phyloP scores from a whole-genome alignment of 371 early-diverging fungal species.

The Mortierella sp. region DNA sequence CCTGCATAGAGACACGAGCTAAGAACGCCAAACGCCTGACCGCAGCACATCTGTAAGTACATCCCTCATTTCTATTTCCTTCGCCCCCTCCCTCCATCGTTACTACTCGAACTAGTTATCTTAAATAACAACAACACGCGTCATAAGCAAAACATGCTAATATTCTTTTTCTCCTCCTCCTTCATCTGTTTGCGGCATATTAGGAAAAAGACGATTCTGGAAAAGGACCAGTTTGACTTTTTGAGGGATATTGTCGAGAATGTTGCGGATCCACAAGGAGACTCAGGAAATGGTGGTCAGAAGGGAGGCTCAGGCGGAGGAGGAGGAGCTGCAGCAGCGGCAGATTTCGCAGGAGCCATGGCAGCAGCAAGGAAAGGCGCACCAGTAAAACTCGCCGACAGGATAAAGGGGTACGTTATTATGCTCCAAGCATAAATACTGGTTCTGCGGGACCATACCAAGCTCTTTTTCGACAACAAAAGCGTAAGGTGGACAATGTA shows the following conservation, averaged over 20 bases:
- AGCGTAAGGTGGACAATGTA: too few relatives aligned
- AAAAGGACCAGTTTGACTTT: conserved; percentile 94
- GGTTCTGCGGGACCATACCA: neutral
- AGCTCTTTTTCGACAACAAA: too few relatives aligned
- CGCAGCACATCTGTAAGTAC: conserved; percentile 85
- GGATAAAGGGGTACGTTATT: conserved; percentile 22
- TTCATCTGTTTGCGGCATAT: neutral
- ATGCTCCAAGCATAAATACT: neutral
- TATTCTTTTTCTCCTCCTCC: neutral
- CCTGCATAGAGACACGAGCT: conserved; percentile 85
- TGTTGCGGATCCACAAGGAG: conserved; percentile 82
- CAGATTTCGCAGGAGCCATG: conserved; percentile 45
- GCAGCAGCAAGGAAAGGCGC: conserved; percentile 44
- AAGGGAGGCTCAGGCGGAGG: conserved; percentile 22
- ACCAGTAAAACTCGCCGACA: conserved; percentile 16
- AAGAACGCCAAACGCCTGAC: conserved; percentile 88
- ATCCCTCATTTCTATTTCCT: neutral
- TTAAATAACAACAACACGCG: neutral
- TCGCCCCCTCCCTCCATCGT: neutral
- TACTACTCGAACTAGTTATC: neutral
- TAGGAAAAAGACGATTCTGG: conserved; percentile 90
- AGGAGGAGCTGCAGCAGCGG: conserved; percentile 16
- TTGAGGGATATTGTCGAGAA: conserved; percentile 89
- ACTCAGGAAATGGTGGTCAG: neutral
- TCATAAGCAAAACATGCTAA: neutral